phyloP scores from a whole-genome alignment of 2,329 filamentous ascomycete genomes.

The Aureobasidium pullulans region DNA sequence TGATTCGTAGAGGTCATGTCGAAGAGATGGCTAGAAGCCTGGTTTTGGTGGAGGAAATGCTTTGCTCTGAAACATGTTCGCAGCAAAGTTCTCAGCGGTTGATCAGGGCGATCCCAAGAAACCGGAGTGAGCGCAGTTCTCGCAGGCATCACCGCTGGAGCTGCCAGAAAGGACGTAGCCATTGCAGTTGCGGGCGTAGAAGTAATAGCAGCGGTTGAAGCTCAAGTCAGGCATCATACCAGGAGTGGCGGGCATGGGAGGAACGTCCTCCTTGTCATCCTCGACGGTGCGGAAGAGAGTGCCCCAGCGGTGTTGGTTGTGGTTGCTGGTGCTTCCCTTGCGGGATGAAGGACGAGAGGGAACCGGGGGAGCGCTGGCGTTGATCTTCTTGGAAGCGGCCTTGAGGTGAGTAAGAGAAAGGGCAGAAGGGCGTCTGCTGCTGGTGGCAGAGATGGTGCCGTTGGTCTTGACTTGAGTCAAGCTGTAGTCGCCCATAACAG shows the following conservation, averaged over 20 bases:
- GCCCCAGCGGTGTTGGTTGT: slow-evolving; percentile 15
- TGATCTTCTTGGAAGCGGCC: slow-evolving; percentile 15
- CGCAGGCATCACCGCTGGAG: slow-evolving; percentile 27
- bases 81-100: not conserved
- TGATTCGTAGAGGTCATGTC: slow-evolving; percentile 9
- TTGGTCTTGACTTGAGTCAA: slow-evolving; percentile 13
- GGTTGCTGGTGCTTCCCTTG: slow-evolving; percentile 15
- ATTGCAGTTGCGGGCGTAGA: slow-evolving; percentile 28
- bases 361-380: slow-evolving; percentile 9
- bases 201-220: slow-evolving; percentile 31
- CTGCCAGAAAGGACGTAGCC: slow-evolving; percentile 29
- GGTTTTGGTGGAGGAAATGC: not conserved
- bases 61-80: not conserved
- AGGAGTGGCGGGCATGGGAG: slow-evolving; percentile 16
- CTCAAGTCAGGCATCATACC: slow-evolving; percentile 22
- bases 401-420: slow-evolving; percentile 15
- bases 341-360: slow-evolving; percentile 14
- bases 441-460: slow-evolving; percentile 12
- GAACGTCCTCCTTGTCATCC: slow-evolving; percentile 17
- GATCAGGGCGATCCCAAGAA: slow-evolving; percentile 18
- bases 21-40: not conserved
- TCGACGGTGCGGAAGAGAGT: slow-evolving; percentile 16
- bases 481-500: slow-evolving; percentile 16
- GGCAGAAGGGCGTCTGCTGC: slow-evolving; percentile 17
- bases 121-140: slow-evolving; percentile 20